A percentile compares a stretch with the other conserved stretches of the same genome.
These are phyloP conservation scores for Melanogaster broomeanus DNA, from an alignment of 768 basidiomycete species.

Conservation along the genomic window DNA sequence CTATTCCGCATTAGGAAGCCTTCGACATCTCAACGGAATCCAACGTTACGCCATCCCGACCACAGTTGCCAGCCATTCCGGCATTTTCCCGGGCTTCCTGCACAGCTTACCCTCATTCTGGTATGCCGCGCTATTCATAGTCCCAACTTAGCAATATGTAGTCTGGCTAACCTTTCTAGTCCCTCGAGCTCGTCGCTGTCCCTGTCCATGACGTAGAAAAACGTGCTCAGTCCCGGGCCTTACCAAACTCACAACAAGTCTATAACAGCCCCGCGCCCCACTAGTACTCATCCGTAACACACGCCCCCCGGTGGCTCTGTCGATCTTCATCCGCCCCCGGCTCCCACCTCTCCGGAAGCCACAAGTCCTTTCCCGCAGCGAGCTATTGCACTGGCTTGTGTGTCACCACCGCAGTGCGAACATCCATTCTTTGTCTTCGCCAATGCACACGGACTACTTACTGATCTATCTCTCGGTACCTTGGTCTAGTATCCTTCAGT, in stretches of 20 bases:
- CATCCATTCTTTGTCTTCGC: background rate
- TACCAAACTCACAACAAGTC: too few species aligned
- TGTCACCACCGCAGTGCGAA: background rate
- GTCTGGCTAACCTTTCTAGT: too few species aligned
- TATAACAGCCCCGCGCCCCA: too few species aligned
- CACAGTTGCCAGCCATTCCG: constrained; percentile 1
- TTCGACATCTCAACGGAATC: constrained; percentile 20
- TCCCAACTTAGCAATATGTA: too few species aligned
- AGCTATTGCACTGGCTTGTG: background rate
- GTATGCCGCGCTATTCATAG: background rate
- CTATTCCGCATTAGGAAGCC: constrained; percentile 14
- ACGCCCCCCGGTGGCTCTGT: background rate
- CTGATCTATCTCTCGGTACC: too few species aligned
- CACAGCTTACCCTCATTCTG: background rate
- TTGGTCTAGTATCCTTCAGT: too few species aligned
- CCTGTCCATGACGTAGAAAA: background rate
- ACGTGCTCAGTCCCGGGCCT: too few species aligned
- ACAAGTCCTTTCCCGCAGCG: background rate
- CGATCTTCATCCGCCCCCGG: background rate
- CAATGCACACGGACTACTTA: background rate
- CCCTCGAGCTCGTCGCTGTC: background rate
- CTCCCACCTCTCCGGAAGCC: background rate
- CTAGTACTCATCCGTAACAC: background rate
- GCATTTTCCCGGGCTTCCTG: constrained; percentile 1
- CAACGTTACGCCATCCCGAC: constrained; percentile 15